Conservation (phyloP, 2,329 filamentous ascomycete species). For the Aspergillus alliaceus region DNA sequence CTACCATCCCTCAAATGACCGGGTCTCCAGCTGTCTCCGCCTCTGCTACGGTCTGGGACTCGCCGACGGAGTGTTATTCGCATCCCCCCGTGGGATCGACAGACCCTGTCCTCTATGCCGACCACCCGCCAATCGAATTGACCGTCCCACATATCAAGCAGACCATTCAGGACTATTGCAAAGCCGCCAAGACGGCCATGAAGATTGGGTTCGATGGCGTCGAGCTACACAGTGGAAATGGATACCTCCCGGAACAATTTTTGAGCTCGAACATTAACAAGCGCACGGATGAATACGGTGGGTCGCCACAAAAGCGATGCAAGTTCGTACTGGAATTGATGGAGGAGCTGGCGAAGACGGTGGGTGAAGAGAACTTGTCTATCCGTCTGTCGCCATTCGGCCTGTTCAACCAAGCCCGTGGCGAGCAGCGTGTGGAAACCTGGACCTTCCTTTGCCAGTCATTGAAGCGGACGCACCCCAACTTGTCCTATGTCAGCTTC, state of each 20-base stretch:
- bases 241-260: constrained; percentile 56
- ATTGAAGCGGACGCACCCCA: constrained; percentile 46
- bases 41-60: constrained; percentile 49
- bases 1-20: constrained; percentile 44
- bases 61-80: constrained; percentile 43
- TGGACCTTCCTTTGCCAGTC: constrained; percentile 53
- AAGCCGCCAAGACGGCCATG: constrained; percentile 52
- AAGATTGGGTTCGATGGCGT: constrained; percentile 57
- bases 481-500: constrained; percentile 56
- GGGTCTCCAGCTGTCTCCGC: constrained; percentile 38
- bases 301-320: constrained; percentile 52
- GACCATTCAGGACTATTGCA: constrained; percentile 47
- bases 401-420: constrained; percentile 53
- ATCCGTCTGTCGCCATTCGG: constrained; percentile 53
- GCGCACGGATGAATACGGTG: constrained; percentile 53
- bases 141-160: constrained; percentile 47
- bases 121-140: constrained; percentile 47
- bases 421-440: constrained; percentile 54
- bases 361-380: constrained; percentile 49
- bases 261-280: constrained; percentile 51
- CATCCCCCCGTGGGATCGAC: constrained; percentile 40
- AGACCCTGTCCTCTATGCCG: constrained; percentile 39
- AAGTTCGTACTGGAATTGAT: constrained; percentile 60
- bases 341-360: constrained; percentile 41
- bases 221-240: constrained; percentile 52